A percentile compares a stretch with the other conserved stretches of the same genome.
phyloP scores from a whole-genome alignment of 192 early-diverging fungal species.

The Podila horticola region DNA sequence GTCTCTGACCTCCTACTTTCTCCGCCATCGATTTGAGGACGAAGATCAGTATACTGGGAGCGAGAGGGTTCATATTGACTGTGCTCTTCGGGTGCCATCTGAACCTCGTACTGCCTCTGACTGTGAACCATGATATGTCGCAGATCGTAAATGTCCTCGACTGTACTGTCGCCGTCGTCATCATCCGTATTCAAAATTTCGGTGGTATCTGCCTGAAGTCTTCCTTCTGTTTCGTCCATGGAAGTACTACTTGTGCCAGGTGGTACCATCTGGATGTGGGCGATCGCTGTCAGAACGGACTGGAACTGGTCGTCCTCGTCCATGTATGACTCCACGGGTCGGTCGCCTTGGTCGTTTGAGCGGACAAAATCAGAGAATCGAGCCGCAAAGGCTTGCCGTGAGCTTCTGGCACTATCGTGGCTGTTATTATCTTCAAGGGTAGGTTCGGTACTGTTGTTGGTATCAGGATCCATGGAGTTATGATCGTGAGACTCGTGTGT shows the following conservation, averaged over 20 bases:
- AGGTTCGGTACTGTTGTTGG: neutral
- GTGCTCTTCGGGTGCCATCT: conserved; percentile 15
- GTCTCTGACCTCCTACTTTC: too few species aligned
- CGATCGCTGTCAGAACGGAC: conserved; percentile 21
- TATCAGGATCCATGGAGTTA: neutral
- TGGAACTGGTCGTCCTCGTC: conserved; percentile 27
- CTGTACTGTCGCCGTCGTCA: conserved; percentile 1
- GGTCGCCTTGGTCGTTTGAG: conserved; percentile 11
- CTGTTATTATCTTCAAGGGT: neutral
- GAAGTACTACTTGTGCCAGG: neutral
- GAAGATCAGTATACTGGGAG: neutral
- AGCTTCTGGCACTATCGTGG: neutral
- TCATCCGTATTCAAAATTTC: neutral
- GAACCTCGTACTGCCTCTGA: conserved; percentile 21
- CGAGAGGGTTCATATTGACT: neutral
- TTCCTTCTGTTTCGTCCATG: neutral
- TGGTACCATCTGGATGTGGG: conserved; percentile 24
- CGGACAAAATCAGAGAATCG: conserved; percentile 31
- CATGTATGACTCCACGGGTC: conserved; percentile 28
- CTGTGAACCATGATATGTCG: conserved; percentile 43
- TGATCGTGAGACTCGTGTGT: neutral
- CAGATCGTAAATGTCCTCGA: conserved; percentile 27
- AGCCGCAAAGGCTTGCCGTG: neutral
- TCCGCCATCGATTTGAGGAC: neutral
- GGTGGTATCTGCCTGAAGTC: neutral